These are phyloP conservation scores for Yamadazyma atmosphaerica DNA, from an alignment of 1,139 yeast species.

Conservation along the genomic window DNA sequence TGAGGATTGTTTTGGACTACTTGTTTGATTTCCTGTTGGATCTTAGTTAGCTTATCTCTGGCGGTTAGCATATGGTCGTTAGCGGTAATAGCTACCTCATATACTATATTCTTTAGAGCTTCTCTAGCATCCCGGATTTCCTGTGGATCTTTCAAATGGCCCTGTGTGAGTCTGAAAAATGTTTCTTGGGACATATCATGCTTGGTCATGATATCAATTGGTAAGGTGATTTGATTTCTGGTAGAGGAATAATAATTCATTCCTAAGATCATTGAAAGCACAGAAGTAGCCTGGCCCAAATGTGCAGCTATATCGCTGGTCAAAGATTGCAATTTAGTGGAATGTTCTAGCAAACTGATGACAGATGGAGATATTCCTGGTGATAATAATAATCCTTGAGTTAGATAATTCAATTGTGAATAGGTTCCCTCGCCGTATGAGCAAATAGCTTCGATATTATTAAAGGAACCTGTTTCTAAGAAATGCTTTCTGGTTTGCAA, in stretches of 20 bases:
- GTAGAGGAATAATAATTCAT: conserved; percentile 55
- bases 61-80: conserved; percentile 81
- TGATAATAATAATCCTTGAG: conserved; percentile 63
- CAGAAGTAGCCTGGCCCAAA: conserved; percentile 78
- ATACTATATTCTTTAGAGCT: conserved; percentile 58
- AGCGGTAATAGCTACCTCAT: conserved; percentile 71
- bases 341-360: conserved; percentile 48
- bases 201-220: conserved; percentile 59
- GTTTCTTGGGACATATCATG: conserved; percentile 65
- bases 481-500: conserved; percentile 61
- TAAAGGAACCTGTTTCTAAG: conserved; percentile 47
- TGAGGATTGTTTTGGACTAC: conserved; percentile 24
- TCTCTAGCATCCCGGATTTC: conserved; percentile 30
- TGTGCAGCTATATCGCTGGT: conserved; percentile 73
- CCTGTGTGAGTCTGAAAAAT: conserved; percentile 51
- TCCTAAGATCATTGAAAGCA: conserved; percentile 67
- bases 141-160: conserved; percentile 33
- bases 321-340: conserved; percentile 41
- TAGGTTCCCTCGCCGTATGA: conserved; percentile 80
- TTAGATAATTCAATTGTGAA: conserved; percentile 70
- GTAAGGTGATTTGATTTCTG: conserved; percentile 57
- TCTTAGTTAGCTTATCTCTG: conserved; percentile 46
- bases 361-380: conserved; percentile 61
- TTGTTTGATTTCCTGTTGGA: conserved; percentile 33
- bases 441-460: conserved; percentile 58